Base-by-base conservation (phyloP, 768 basidiomycete species). In the Tricholoma matsutake region DNA sequence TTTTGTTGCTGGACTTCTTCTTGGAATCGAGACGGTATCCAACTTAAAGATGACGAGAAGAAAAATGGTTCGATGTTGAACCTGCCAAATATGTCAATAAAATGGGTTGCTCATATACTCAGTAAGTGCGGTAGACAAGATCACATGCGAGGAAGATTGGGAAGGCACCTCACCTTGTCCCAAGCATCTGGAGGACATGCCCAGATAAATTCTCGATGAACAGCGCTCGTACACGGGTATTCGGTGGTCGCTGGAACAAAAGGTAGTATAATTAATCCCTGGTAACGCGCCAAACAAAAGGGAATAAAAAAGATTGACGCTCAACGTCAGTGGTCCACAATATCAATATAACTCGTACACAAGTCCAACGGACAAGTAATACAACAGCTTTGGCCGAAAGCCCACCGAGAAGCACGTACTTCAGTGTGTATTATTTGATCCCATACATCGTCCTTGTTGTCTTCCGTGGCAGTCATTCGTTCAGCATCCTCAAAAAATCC, bases 11-110 rank as follows among this genome's bases (percentile, higher is more conserved):
- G 35, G 0, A 79, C 59, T 56, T 77, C 80, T 63, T 86, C 86
- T 61, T 85, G 81, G 57, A 82, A 88, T 57, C 86, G 80, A 1
- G 85, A 84, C 2, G 87, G 87, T 62, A 87, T 88, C 85, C 85
- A 86, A 61, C 83, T 86, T 2, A 86, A 64, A n/a, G 85, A 84
- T 0, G 86, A 86, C 0, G 85, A 86, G 64, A 83, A 88, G 71
- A 85, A 88, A 69, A 87, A 88, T 0, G 86, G 86, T 63, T 88
- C 86, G 52, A 87, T 80, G 39, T 79, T 76, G 64, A 81, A 85
- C 67, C 85, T 82, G 29, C 6, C 28, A 56, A 41, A 2, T 16
- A 25, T 10, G 25, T 14, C 45, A 34, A 41, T 22, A 37, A 57
- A 14, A 8, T 6, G 10, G 25, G 13, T 41, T 16, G 37, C 6